phyloP scores from a whole-genome alignment of 768 basidiomycete genomes.

The Mycena belliarum region DNA sequence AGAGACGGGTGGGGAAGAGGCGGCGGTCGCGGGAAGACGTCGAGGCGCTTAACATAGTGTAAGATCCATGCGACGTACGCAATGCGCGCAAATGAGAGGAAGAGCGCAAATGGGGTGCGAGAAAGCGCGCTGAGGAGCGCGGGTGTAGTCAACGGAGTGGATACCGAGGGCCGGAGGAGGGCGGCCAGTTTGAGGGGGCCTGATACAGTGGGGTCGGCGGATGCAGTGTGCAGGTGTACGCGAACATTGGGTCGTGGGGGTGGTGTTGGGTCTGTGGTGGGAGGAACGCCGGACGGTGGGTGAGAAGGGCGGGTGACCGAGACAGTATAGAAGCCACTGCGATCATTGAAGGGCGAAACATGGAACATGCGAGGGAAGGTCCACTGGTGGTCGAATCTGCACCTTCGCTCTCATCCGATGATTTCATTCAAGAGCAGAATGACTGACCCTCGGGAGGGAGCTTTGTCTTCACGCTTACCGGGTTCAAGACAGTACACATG shows the following conservation, averaged over 20 bases:
- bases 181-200: constrained; percentile 57
- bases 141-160: constrained; percentile 41
- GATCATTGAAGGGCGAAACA: constrained; percentile 77
- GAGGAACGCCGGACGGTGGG: constrained; percentile 28
- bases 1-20: constrained; percentile 41
- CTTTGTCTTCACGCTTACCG: constrained; percentile 44
- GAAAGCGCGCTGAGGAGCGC: constrained; percentile 41
- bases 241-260: constrained; percentile 41
- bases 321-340: constrained; percentile 63
- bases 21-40: constrained; percentile 62
- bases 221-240: constrained; percentile 37
- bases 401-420: no score
- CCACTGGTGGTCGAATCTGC: constrained; percentile 63
- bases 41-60: constrained; percentile 59
- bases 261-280: constrained; percentile 13
- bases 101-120: constrained; percentile 51
- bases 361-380: constrained; percentile 69
- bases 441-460: constrained; percentile 32
- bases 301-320: constrained; percentile 50
- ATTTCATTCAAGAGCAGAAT: no score
- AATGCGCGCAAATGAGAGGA: constrained; percentile 61
- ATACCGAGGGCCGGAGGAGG: constrained; percentile 37
- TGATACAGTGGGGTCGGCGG: constrained; percentile 13
- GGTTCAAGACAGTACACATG: constrained; percentile 59
- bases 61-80: constrained; percentile 59